Base-by-base conservation (phyloP, 495 filamentous ascomycete species). In the Letharia lupina region DNA sequence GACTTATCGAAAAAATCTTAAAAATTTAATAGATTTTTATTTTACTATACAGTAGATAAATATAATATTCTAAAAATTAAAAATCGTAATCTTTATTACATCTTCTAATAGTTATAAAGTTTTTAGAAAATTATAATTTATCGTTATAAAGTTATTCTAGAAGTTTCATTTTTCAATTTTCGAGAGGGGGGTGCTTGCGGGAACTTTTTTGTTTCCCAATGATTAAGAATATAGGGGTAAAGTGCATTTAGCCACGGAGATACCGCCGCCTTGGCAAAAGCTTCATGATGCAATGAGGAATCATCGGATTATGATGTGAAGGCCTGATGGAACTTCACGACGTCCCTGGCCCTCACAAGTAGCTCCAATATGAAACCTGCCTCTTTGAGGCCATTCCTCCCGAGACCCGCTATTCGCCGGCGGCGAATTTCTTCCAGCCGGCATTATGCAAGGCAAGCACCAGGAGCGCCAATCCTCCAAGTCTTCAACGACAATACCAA, bases 401-500 rank as follows among this genome's bases (percentile, higher is more conserved):
- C 69, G n/a, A 65, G 67, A 31, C 57, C 69, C 13, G 71, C 67
- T 18, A 28, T 72, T 10, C 66, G 62, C 8, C 65, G 69, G 60
- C 66, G 66, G 10, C 62, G 45, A 35, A 28, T 11, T 13, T 42
- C 37, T 33, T 59, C 39, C 40, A 20, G 5, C 7, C 54, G 63
- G 16, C 73, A 23, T 52, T 96, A 95, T 77, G 91, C 91, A 54
- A 83, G 87, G 69, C 88, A 91, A 78, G 81, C 87, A 39, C 81
- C 90, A 9, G 89, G 90, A 56, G 84, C 84, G 28, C 89, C 92
- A 47, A 81, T 86, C 62, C 82, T 93, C 64, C 86, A 97, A 71
- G 89, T 99, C 76, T 99, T 99, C 87, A 93, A 94, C 76, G 83
- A 86, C 58, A 82, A 83, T 60, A 83, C 85, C 23, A 99, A 99